Evolutionary conservation across 345 rosid genomes (phyloP), one percentile per base, ranked within the genome.

Genomic region (Limnanthes douglasii): DNA sequence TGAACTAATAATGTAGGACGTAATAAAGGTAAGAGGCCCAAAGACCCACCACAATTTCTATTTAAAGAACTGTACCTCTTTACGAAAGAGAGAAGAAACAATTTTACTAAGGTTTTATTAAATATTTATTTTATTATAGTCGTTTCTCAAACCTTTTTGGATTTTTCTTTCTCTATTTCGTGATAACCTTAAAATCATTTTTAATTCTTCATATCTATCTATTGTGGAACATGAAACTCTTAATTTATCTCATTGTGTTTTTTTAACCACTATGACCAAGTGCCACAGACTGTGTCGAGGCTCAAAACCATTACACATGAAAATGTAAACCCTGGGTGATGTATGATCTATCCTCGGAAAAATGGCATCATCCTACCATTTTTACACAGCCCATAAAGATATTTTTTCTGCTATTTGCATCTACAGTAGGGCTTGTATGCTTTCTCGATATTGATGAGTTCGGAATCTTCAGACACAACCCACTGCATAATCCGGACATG

Each of bases 381-480:
- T 66, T 81, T 37, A 62, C 57, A 27, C 66, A 79, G 8, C 94
- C 92, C 18, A 45, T 60, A 12, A 90, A 83, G 75, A 62, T 57
- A 50, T 64, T 79, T 15, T 64, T 73, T 53, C 43, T 84, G 53
- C 98, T 92, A 12, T 82, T 84, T 61, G 86, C 98, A 49, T 80
- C 95, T 9, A 86, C 92, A 0, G 98, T 95, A 27, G 98, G 98
- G 31, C 72, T 90, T 15, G 86, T 90, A 27, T 90, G 95, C 69
- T 80, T 90, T 72, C 75, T 90, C 22, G 98, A 90, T 57, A 73
- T 77, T 29, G 92, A 92, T 37, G 92, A 84, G 21, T 50, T 77
- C 13, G 84, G 77, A 54, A 84, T 90, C 66, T 84, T 68, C 23
- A 71, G 84, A 41, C 68, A 85, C 69, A 90, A 90, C 65, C 98